A percentile compares a stretch with the other conserved stretches of the same genome.
Conservation (phyloP, 179 eudicot genomes). For the Drosera spatulata region DNA sequence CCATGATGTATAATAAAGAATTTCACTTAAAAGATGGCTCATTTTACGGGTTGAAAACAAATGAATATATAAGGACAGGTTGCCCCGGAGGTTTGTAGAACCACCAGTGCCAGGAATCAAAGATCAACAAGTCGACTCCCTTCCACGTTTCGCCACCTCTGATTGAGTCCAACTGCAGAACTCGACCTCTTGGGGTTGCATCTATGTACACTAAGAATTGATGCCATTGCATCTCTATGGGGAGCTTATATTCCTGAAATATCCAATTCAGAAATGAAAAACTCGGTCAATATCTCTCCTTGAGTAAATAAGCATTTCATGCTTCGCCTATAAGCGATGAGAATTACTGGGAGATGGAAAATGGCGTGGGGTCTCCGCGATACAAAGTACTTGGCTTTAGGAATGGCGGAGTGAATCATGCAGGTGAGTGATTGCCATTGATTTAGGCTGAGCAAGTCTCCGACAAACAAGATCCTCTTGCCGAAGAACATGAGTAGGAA, state of each 20-base stretch:
- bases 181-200: conserved; percentile 1
- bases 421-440: conserved; percentile 71
- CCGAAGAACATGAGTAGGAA: conserved; percentile 36
- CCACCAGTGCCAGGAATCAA: too few relatives aligned
- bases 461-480: conserved; percentile 66
- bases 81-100: background rate
- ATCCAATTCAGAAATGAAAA: too few relatives aligned
- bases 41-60: too few relatives aligned
- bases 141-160: conserved; percentile 6
- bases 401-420: conserved; percentile 46
- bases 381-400: conserved; percentile 22
- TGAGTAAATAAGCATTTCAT: too few relatives aligned
- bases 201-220: conserved; percentile 12
- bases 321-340: too few relatives aligned
- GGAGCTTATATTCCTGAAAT: conserved; percentile 8
- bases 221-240: conserved; percentile 12
- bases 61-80: too few relatives aligned
- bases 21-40: too few relatives aligned
- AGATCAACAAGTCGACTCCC: conserved; percentile 4
- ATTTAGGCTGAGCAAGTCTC: conserved; percentile 55
- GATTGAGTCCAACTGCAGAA: conserved; percentile 8
- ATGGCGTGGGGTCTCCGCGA: conserved; percentile 12
- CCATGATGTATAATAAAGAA: too few relatives aligned
- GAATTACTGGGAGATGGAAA: conserved; percentile 27
- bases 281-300: too few relatives aligned